Evolutionary conservation across 2,329 filamentous ascomycete species (phyloP), one percentile per base, ranked within the genome.

Genomic region (Cladosporium sp.): DNA sequence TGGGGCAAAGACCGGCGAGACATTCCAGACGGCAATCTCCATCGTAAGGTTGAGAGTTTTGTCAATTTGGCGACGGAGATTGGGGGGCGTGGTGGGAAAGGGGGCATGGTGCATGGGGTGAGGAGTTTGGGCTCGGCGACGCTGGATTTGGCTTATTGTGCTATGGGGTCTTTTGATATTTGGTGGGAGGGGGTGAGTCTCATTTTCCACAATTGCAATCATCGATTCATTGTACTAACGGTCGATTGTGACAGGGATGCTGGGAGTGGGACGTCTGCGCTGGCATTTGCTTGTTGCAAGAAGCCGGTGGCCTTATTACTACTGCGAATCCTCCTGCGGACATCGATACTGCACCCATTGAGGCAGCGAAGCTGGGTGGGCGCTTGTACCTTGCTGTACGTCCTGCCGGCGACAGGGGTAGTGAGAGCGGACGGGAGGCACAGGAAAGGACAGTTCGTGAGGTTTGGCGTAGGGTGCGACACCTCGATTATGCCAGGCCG

Each of bases 261-360:
- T 88, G 85, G 85, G 86, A 89, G 67, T 90, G 86, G 85, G 86
- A 90, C 57, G 86, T 89, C 3, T 85, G 85, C 1, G 86, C 86
- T 11, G 86, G 85, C 2, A 82, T 88, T 52, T 84, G 83, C 4
- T 82, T 90, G 35, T 69, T 90, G 1, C 71, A 83, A 51, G 86
- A 90, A 69, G 85, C 86, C 2, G 86, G 86, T 1, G 86, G 86
- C 0, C 65, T 90, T 3, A 75, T 89, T 16, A 90, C 86, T 0
- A 85, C 82, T 3, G 85, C 85, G 0, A 88, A 88, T 58, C 84
- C 85, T 2, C 85, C 85, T 0, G 66, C 75, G 33, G 71, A 85
- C 55, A 66, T 70, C 11, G 72, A 74, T 9, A 80, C 72, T 1
- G 78, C 76, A 1, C 66, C 73, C 0, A 82, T 89, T 19, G 70